Evolutionary conservation across 768 basidiomycete species (phyloP).

Genomic region (Gloeopeniophorella convolvens): DNA sequence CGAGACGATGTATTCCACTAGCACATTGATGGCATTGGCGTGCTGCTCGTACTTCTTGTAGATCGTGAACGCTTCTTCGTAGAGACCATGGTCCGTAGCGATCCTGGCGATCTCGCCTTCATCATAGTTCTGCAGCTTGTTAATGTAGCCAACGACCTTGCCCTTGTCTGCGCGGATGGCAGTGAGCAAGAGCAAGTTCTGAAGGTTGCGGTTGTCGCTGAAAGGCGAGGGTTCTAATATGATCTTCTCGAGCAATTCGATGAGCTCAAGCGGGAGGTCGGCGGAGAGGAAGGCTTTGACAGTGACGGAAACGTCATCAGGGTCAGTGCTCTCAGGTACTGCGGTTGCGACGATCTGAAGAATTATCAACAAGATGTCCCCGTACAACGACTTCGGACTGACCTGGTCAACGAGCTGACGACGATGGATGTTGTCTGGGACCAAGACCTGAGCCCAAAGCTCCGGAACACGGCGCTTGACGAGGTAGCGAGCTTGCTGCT

Average conservation of each 20-base stretch:
- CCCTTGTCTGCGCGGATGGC: constrained; percentile 97
- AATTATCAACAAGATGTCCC: background rate
- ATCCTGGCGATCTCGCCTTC: constrained; percentile 92
- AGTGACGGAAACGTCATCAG: constrained; percentile 96
- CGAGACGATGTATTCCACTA: constrained; percentile 97
- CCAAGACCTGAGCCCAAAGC: constrained; percentile 93
- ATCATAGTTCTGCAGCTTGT: constrained; percentile 95
- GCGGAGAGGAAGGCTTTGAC: constrained; percentile 98
- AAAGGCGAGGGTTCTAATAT: constrained; percentile 96
- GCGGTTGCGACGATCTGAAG: constrained; percentile 86
- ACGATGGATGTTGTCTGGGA: constrained; percentile 83
- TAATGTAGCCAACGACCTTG: constrained; percentile 97
- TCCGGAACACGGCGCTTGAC: constrained; percentile 94
- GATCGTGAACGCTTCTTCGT: constrained; percentile 94
- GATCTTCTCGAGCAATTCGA: constrained; percentile 97
- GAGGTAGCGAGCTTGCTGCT: constrained; percentile 97
- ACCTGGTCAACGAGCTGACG: constrained; percentile 93
- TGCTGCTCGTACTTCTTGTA: constrained; percentile 98
- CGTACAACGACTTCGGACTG: background rate
- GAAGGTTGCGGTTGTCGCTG: constrained; percentile 94
- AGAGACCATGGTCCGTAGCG: constrained; percentile 91
- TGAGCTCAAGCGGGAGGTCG: constrained; percentile 93
- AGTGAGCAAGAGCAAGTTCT: constrained; percentile 91
- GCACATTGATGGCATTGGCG: constrained; percentile 91
- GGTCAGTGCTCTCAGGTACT: constrained; percentile 93